phyloP scores from a whole-genome alignment of 352 stramenopile genomes.

The Phytophthora foliorum region DNA sequence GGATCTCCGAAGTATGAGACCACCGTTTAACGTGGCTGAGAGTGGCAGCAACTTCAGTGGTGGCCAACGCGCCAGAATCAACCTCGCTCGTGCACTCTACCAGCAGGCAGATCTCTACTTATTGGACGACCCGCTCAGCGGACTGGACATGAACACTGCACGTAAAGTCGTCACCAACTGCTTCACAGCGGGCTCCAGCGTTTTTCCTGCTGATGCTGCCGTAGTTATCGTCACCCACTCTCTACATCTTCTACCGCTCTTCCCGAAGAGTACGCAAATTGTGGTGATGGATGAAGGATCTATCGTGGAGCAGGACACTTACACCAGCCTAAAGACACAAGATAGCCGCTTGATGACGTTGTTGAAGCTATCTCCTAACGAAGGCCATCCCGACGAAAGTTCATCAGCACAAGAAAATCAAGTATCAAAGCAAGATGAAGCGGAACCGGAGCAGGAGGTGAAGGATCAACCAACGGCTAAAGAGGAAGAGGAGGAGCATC shows the following conservation, averaged over 20 bases:
- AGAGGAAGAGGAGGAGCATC: slow-evolving; percentile 62
- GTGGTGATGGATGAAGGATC: slow-evolving; percentile 68
- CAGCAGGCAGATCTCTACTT: slow-evolving; percentile 75
- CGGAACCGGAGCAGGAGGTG: slow-evolving; percentile 8
- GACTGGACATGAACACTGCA: slow-evolving; percentile 76
- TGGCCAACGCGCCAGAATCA: slow-evolving; percentile 84
- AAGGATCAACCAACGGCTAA: slow-evolving; percentile 12
- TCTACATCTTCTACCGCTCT: slow-evolving; percentile 69
- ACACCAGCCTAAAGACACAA: slow-evolving; percentile 32
- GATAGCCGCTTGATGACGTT: slow-evolving; percentile 43
- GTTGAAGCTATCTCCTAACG: slow-evolving; percentile 18
- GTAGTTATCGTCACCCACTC: slow-evolving; percentile 87
- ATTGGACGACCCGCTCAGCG: slow-evolving; percentile 91
- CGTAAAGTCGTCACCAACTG: slow-evolving; percentile 58
- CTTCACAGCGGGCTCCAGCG: slow-evolving; percentile 44
- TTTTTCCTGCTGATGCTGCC: slow-evolving; percentile 60
- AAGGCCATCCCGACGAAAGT: not conserved
- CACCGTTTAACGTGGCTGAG: slow-evolving; percentile 64
- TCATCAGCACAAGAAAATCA: not conserved
- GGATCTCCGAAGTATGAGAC: slow-evolving; percentile 58
- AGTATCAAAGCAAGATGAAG: not conserved
- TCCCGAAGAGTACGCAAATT: slow-evolving; percentile 50
- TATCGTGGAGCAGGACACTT: slow-evolving; percentile 58
- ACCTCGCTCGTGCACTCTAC: slow-evolving; percentile 88
- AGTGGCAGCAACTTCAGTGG: slow-evolving; percentile 89